phyloP scores from a whole-genome alignment of 208 protist genomes.

The Crithidia sp. region DNA sequence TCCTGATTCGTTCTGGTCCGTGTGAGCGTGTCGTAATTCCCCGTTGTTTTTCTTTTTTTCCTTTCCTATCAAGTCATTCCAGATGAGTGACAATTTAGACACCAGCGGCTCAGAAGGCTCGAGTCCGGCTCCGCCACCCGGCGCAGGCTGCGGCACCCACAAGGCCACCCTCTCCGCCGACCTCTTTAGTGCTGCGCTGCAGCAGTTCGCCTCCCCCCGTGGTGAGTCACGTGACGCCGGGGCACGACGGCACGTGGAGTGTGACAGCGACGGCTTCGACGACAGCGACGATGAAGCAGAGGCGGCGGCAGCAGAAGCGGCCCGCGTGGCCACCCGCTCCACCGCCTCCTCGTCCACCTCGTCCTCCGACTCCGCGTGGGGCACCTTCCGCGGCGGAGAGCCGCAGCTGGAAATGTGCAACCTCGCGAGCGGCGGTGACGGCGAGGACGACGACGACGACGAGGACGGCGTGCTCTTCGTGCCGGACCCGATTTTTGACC shows the following conservation, averaged over 20 bases:
- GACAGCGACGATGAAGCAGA: constrained; percentile 22
- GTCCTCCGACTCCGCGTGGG: constrained; percentile 48
- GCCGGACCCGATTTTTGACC: constrained; percentile 64
- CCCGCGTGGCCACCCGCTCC: no score
- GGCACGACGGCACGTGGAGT: constrained; percentile 21
- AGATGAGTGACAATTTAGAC: constrained; percentile 16
- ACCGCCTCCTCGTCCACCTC: constrained; percentile 15
- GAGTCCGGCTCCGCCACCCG: neutral
- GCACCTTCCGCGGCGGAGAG: constrained; percentile 35
- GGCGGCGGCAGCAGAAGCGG: neutral
- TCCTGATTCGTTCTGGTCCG: no score
- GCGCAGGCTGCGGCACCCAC: neutral
- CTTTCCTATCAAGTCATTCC: neutral
- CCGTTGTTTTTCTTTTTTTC: neutral
- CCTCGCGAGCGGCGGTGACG: constrained; percentile 1
- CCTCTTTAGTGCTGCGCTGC: constrained; percentile 18
- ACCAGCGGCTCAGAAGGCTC: constrained; percentile 8
- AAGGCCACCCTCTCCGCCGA: constrained; percentile 3
- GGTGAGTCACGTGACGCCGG: neutral
- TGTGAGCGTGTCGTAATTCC: no score
- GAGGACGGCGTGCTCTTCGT: constrained; percentile 61
- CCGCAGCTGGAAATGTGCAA: constrained; percentile 23
- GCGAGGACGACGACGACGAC: constrained; percentile 23
- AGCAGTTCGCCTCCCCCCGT: constrained; percentile 10
- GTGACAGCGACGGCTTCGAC: constrained; percentile 26